A percentile compares a stretch with the other conserved stretches of the same genome.
phyloP scores from a whole-genome alignment of 768 basidiomycete species.

The Serendipita sp. region DNA sequence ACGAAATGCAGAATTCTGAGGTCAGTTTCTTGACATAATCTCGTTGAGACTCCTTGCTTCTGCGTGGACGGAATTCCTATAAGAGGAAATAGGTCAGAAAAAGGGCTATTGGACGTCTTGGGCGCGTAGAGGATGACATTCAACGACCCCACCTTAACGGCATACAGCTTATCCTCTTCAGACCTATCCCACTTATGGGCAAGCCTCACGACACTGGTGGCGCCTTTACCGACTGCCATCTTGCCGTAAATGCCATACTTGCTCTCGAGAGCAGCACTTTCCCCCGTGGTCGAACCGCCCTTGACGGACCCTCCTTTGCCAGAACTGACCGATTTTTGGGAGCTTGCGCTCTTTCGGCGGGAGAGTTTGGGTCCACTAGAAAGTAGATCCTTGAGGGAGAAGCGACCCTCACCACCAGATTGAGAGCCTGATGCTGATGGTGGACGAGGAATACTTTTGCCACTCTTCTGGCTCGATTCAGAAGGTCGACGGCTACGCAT shows the following conservation, averaged over 20 bases:
- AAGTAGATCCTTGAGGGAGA: conserved; percentile 74
- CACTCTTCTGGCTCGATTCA: not conserved
- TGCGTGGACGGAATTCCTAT: conserved; percentile 93
- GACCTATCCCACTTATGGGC: conserved; percentile 98
- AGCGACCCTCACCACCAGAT: conserved; percentile 43
- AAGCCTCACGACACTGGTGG: conserved; percentile 90
- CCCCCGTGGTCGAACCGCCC: conserved; percentile 30
- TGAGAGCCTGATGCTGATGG: conserved; percentile 23
- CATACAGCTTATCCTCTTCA: conserved; percentile 88
- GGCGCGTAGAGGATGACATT: not conserved
- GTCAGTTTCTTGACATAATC: conserved; percentile 99
- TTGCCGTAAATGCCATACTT: conserved; percentile 98
- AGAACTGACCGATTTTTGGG: conserved; percentile 43
- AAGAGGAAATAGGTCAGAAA: conserved; percentile 7
- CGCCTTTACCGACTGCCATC: conserved; percentile 93
- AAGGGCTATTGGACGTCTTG: not conserved
- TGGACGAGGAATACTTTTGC: conserved; percentile 19
- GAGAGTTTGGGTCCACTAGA: conserved; percentile 56
- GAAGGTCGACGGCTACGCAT: conserved; percentile 12
- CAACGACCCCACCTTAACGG: conserved; percentile 67
- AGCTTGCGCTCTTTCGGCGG: conserved; percentile 49
- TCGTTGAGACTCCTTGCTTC: conserved; percentile 97
- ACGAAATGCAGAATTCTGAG: conserved; percentile 96
- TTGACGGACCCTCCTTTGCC: conserved; percentile 16
- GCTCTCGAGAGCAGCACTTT: conserved; percentile 46